Base-by-base conservation (phyloP, 768 basidiomycete genomes). In the Amanita rubescens region DNA sequence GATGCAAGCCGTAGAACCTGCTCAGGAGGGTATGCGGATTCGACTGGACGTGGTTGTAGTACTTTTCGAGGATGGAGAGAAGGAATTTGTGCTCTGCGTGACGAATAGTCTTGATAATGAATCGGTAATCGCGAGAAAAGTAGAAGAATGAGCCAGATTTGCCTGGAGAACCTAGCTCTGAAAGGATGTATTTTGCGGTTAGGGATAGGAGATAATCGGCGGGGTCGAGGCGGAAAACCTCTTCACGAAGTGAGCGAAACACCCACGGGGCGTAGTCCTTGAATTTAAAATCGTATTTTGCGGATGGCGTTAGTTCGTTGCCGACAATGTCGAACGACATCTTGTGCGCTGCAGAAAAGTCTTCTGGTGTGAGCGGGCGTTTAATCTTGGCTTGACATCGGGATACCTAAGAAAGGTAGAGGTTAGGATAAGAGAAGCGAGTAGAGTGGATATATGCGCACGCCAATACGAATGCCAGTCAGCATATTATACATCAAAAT, bases 401-500 rank as follows among this genome's bases (percentile, higher is more conserved):
- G 43, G 95, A 98, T 11, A 98, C 90, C 90, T 92, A 63, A 17
- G 19, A 42, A 22, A 55, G n/a, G 15, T 67, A 49, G 65, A 47
- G 38, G 46, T 45, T 33, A 49, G 54, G 12, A 39, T 32, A 56
- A 55, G 15, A 25, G 34, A 8, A 38, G 22, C 33, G 20, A 56
- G 33, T 32, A 12, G 35, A 5, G 39, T 41, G 30, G 58, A 19
- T 15, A 20, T n/a, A 24, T 11, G 76, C 87, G 64, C 61, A 92
- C 94, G 25, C 86, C 94, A 60, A 94, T 93, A 38, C 96, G 82
- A 57, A 99, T 99, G 4, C 96, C 96, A 3, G 96, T 99, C 62
- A 99, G 77, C 96, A 99, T 99, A 74, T 99, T 98, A 74, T 98
- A 99, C 96, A 98, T 98, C 63, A 99, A 73, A 55, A 98, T 90